phyloP scores from a whole-genome alignment of 306 rosid species.

The Luffa aegyptiaca region DNA sequence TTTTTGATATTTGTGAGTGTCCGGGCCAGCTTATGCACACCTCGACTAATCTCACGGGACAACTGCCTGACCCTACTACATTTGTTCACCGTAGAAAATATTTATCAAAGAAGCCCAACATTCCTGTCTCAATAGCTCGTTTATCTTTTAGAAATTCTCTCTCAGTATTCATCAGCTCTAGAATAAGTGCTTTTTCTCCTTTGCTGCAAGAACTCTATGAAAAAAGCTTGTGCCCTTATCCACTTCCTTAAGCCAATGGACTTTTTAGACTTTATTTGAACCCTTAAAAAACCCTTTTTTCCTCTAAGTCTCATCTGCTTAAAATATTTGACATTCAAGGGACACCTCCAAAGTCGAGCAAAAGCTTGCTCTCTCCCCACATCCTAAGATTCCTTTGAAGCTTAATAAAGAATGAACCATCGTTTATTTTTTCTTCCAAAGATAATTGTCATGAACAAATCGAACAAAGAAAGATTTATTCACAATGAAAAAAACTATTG shows the following conservation, averaged over 20 bases:
- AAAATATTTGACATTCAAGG: too few species aligned
- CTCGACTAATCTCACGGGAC: too few species aligned
- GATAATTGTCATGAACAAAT: too few species aligned
- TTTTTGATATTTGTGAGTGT: too few species aligned
- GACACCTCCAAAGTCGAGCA: too few species aligned
- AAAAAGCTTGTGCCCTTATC: neutral
- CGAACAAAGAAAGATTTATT: too few species aligned
- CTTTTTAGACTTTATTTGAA: neutral
- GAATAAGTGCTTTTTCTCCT: neutral
- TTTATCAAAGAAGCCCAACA: neutral
- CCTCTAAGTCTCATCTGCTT: neutral
- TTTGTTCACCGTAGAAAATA: too few species aligned
- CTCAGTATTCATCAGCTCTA: neutral
- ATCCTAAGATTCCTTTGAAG: neutral
- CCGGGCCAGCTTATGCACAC: too few species aligned
- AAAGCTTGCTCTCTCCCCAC: neutral
- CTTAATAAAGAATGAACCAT: too few species aligned
- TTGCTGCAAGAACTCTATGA: too few species aligned
- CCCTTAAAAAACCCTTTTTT: neutral
- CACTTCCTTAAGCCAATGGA: neutral
- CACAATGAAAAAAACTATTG: too few species aligned
- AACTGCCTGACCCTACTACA: too few species aligned
- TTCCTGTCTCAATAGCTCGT: neutral
- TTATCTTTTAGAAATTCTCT: neutral
- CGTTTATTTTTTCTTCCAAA: neutral